Base-by-base conservation (phyloP, 2,329 filamentous ascomycete genomes). In the Cercospora zeina region DNA sequence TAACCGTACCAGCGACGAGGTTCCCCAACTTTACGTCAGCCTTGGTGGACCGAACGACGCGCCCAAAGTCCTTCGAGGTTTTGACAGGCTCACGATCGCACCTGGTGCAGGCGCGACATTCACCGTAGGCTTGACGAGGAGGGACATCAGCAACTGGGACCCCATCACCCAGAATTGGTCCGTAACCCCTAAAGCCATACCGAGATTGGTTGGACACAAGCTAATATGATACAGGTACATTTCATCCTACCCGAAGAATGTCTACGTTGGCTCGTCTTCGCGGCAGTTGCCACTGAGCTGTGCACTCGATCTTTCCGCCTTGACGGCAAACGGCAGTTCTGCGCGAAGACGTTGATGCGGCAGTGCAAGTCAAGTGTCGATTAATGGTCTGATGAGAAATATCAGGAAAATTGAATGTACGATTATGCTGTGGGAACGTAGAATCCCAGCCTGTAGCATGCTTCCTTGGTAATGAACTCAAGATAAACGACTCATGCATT, bases 1-100 rank as follows among this genome's bases (percentile, higher is more conserved):
- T 1, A 67, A 70, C 63, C 74, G 77, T 1, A 66, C 74, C 0
- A 82, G 82, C 24, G 80, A 80, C 31, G 83, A 83, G 16, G 83
- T 87, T 3, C 80, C 81, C 1, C 85, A 87, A 69, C 71, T 86
- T 3, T 85, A 85, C 65, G 73, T 75, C 27, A 59, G 65, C 50
- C 70, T 73, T 30, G 71, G 72, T 1, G 27, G 75, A 75, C 50
- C 54, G 8, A 65, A 68, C 7, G 62, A 66, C 2, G 79, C 88
- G 30, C 88, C 88, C 0, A 71, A 67, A 58, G 68, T 69, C 11
- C 78, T 75, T 11, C 65, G 73, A 19, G 73, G 72, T 5, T 81
- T 80, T 56, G 77, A 79, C 45, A 80, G 80, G 69, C 64, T 67
- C 8, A 36, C 58, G 1, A 54, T 73, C 2, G 54, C 64, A 27